Percentiles rank a stretch among this genome's conserved stretches.
Conservation (phyloP, 208 protist species). For the Leishmania tarentolae region DNA sequence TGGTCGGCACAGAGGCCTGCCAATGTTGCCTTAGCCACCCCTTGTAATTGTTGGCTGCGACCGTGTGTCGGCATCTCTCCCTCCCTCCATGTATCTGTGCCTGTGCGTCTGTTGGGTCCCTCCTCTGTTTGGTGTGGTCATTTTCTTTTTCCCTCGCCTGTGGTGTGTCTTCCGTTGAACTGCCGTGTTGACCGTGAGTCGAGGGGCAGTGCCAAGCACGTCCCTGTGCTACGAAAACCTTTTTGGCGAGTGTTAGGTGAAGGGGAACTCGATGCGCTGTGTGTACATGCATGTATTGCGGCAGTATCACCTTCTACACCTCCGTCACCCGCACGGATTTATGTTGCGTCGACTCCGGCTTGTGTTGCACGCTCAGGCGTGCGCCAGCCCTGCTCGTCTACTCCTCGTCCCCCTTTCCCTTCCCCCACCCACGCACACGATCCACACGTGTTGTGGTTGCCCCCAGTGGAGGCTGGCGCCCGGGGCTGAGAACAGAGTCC, state of each 20-base stretch:
- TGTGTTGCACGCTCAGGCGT: not conserved
- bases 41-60: no score
- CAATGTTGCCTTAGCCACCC: no score
- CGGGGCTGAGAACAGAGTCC: not conserved
- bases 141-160: not conserved
- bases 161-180: not conserved
- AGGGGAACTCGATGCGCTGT: no score
- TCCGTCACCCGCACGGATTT: not conserved
- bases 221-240: not conserved
- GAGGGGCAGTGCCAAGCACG: not conserved
- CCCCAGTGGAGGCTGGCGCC: not conserved
- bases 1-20: not conserved
- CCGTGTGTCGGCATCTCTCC: not conserved
- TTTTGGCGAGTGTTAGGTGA: not conserved
- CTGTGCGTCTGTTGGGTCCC: not conserved
- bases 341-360: not conserved
- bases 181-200: not conserved
- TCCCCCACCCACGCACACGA: not conserved
- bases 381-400: not conserved
- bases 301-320: not conserved
- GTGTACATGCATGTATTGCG: no score
- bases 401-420: not conserved
- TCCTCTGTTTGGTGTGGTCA: not conserved
- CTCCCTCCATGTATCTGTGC: conserved; percentile 1
- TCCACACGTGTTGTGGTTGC: not conserved